Conservation (phyloP, 345 rosid species). For the Brassica nigra region DNA sequence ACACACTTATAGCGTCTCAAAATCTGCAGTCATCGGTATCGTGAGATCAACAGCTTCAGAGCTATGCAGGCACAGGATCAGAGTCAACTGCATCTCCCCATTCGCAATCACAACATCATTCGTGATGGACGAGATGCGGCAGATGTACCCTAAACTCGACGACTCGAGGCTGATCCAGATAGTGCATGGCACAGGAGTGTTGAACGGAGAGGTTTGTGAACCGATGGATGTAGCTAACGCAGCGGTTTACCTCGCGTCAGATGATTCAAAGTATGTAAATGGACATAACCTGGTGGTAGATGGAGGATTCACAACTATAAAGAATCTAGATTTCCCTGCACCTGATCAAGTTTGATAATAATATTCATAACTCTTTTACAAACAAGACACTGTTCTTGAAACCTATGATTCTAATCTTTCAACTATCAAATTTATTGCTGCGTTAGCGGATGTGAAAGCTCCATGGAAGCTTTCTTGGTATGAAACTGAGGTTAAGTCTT, state of each 20-base stretch:
- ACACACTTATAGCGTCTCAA: slow-evolving; percentile 67
- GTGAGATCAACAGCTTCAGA: slow-evolving; percentile 73
- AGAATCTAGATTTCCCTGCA: slow-evolving; percentile 52
- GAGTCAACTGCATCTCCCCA: slow-evolving; percentile 84
- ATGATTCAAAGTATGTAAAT: slow-evolving; percentile 77
- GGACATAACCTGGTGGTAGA: slow-evolving; percentile 91
- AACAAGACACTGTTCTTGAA: slow-evolving; percentile 26
- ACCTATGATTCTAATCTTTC: slow-evolving; percentile 50
- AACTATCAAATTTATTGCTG: slow-evolving; percentile 66
- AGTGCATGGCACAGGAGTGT: slow-evolving; percentile 47
- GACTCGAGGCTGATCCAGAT: slow-evolving; percentile 42
- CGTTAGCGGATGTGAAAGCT: slow-evolving; percentile 85
- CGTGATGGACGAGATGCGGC: slow-evolving; percentile 59
- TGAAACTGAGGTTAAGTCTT: slow-evolving; percentile 67
- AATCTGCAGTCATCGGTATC: slow-evolving; percentile 57
- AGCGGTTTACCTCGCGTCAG: slow-evolving; percentile 75
- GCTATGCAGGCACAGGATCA: slow-evolving; percentile 60
- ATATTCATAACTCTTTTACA: slow-evolving; percentile 25
- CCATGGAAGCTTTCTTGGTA: slow-evolving; percentile 92
- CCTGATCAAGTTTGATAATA: slow-evolving; percentile 46
- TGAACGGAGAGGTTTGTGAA: slow-evolving; percentile 65
- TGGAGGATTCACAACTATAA: slow-evolving; percentile 82
- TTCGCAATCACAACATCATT: slow-evolving; percentile 70
- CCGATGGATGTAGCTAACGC: slow-evolving; percentile 80
- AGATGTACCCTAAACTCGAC: slow-evolving; percentile 46